A percentile compares a stretch with the other conserved stretches of the same genome.
Conservation (phyloP, 192 early-diverging fungal species). For the Umbelopsis sp. region DNA sequence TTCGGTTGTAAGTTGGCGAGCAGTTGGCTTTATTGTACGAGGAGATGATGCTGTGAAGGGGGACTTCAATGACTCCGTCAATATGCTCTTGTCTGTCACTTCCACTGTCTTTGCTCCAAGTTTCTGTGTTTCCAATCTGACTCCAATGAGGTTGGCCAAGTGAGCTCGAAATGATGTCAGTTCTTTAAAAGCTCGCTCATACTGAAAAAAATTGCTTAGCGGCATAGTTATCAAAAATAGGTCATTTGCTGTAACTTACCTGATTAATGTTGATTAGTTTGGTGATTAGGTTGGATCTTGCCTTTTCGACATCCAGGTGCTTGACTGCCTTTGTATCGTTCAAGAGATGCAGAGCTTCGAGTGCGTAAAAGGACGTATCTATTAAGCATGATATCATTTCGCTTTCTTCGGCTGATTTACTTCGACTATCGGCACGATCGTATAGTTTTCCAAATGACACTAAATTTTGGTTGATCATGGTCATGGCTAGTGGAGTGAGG, state of each 20-base stretch:
- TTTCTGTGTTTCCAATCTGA: neutral
- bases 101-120: neutral
- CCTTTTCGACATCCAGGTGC: conserved; percentile 53
- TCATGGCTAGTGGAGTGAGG: conserved; percentile 10
- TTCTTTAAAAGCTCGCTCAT: conserved; percentile 48
- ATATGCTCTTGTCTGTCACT: neutral
- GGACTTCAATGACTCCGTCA: neutral
- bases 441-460: neutral
- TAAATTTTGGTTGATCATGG: conserved; percentile 8
- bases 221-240: neutral
- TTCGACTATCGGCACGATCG: neutral
- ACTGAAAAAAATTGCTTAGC: conserved; percentile 33
- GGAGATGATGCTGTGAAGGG: conserved; percentile 5
- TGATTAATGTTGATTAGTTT: conserved; percentile 53
- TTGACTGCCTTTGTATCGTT: conserved; percentile 26
- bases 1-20: neutral
- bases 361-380: conserved; percentile 37
- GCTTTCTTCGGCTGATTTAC: neutral
- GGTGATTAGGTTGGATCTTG: conserved; percentile 50
- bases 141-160: conserved; percentile 33
- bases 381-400: conserved; percentile 27
- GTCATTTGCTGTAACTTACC: conserved; percentile 30
- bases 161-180: conserved; percentile 37
- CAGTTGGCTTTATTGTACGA: neutral
- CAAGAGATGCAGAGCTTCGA: conserved; percentile 31